Percentiles rank a stretch among this genome's conserved stretches.
Evolutionary conservation across 1,284 basidiomycete genomes (phyloP).

Genomic region (Ustilago loliicola): DNA sequence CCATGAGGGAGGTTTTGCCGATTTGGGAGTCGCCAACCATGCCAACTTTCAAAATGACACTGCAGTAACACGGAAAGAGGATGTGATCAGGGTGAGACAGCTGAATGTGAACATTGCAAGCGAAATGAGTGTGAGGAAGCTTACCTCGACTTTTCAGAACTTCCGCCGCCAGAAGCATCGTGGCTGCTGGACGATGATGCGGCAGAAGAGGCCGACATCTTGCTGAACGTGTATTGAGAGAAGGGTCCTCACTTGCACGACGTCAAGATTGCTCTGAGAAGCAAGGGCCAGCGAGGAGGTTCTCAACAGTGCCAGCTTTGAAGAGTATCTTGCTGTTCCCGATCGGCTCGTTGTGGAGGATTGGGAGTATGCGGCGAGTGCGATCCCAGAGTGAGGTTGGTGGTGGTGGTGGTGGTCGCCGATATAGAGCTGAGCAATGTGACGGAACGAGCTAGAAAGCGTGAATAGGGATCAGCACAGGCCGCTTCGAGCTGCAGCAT

Average conservation of each 20-base stretch:
- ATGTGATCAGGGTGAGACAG: neutral
- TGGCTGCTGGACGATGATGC: conserved; percentile 39
- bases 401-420: neutral
- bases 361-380: neutral
- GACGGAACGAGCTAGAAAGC: conserved; percentile 6
- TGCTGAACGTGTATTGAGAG: neutral
- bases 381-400: neutral
- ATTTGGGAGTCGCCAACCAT: conserved; percentile 99
- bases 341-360: neutral
- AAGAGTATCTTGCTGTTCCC: neutral
- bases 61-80: conserved; percentile 9
- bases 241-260: neutral
- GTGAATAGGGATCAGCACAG: conserved; percentile 27
- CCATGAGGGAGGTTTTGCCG: conserved; percentile 97
- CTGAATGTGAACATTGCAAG: neutral
- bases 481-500: conserved; percentile 20
- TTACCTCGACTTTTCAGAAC: conserved; percentile 40
- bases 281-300: neutral
- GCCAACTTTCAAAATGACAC: conserved; percentile 93
- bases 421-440: neutral
- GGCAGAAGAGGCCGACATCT: conserved; percentile 46
- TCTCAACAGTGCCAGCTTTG: neutral
- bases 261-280: neutral
- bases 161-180: conserved; percentile 31
- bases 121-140: neutral